phyloP scores from a whole-genome alignment of 116 monocot genomes.

The Dioscorea cayenensis region DNA sequence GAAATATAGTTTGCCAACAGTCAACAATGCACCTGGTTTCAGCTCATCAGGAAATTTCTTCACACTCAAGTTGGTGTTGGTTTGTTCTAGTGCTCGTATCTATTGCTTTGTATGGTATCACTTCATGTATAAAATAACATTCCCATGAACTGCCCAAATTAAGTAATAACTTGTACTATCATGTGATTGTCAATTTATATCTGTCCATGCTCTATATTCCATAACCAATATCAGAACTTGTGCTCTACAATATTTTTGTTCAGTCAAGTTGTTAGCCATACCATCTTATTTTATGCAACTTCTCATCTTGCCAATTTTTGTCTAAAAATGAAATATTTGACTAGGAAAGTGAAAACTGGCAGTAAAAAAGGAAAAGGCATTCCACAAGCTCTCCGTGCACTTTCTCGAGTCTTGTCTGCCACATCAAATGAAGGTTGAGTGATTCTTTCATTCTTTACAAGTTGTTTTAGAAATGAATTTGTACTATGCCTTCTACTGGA shows the following conservation, averaged over 20 bases:
- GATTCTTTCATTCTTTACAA: not conserved
- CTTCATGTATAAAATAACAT: no score
- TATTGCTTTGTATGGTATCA: not conserved
- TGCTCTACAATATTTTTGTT: no score
- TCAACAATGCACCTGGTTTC: slow-evolving; percentile 2
- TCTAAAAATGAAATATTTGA: not conserved
- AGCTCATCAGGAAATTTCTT: slow-evolving; percentile 26
- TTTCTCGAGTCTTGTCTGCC: slow-evolving; percentile 59
- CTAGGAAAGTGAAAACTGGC: slow-evolving; percentile 62
- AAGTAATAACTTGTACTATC: no score
- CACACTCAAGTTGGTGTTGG: slow-evolving; percentile 54
- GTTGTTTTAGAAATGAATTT: not conserved
- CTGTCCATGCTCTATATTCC: not conserved
- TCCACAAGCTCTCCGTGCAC: slow-evolving; percentile 72
- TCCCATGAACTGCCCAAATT: no score
- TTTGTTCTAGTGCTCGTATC: not conserved
- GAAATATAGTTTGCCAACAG: slow-evolving; percentile 29
- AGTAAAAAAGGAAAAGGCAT: slow-evolving; percentile 65
- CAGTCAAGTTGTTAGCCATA: not conserved
- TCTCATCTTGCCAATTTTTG: not conserved
- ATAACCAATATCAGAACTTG: not conserved
- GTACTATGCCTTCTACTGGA: not conserved
- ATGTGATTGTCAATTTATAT: not conserved
- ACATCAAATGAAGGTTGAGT: slow-evolving; percentile 52
- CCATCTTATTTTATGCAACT: not conserved